Conservation (phyloP, 768 basidiomycete genomes). For the Rubroboletus pulcherrimus region DNA sequence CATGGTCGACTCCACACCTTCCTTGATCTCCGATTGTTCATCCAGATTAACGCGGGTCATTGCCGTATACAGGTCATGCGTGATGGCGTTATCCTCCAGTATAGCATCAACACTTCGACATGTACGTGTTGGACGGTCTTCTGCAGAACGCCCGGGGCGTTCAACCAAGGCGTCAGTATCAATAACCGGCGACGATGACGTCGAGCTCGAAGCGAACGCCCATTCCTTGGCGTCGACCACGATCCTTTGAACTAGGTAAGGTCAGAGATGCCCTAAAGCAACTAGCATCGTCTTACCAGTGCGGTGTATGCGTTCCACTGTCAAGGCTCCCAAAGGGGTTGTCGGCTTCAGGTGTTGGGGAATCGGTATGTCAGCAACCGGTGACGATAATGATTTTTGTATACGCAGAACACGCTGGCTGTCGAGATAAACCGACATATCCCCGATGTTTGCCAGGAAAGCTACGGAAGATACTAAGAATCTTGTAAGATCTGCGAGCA, state of each 20-base stretch:
- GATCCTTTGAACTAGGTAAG: slow-evolving; percentile 6
- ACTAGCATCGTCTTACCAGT: background rate
- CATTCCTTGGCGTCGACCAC: slow-evolving; percentile 1
- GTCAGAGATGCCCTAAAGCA: background rate
- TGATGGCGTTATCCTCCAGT: background rate
- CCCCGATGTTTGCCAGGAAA: slow-evolving; percentile 1
- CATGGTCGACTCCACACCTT: slow-evolving; percentile 3
- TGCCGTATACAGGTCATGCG: slow-evolving; percentile 15
- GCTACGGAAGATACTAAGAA: slow-evolving; percentile 13
- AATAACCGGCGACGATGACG: background rate
- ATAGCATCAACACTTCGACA: background rate
- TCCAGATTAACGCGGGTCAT: background rate
- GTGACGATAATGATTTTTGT: background rate
- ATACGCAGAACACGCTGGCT: background rate
- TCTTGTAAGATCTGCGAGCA: slow-evolving; percentile 6
- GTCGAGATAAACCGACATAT: slow-evolving; percentile 7
- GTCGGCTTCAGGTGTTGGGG: background rate
- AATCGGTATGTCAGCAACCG: background rate
- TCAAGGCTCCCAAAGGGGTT: background rate
- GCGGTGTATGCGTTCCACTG: slow-evolving; percentile 4
- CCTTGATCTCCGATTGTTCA: slow-evolving; percentile 5
- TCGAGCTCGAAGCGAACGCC: background rate
- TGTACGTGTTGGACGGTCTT: background rate
- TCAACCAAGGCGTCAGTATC: background rate
- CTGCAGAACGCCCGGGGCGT: background rate